Evolutionary conservation across 2,329 filamentous ascomycete genomes (phyloP).

Genomic region (Raffaelea ambrosiae): DNA sequence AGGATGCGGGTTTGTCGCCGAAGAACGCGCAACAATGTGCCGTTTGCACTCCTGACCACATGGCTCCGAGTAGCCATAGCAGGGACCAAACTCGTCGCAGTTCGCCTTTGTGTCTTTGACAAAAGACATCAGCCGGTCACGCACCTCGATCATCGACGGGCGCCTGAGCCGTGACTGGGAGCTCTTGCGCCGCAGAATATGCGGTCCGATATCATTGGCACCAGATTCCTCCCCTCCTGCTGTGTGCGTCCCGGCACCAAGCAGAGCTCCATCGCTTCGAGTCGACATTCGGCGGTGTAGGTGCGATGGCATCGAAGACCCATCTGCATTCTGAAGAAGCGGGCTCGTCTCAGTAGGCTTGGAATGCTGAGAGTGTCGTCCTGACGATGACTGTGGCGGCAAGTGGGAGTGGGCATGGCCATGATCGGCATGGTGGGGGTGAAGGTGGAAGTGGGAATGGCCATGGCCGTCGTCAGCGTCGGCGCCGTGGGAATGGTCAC

Average conservation of each 20-base stretch:
- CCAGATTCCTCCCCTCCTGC: no score
- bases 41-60: constrained; percentile 60
- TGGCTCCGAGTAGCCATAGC: constrained; percentile 56
- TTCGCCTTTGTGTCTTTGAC: constrained; percentile 56
- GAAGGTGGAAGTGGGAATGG: constrained; percentile 10
- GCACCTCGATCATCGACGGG: constrained; percentile 46
- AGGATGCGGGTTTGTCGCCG: constrained; percentile 15
- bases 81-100: constrained; percentile 52
- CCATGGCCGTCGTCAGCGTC: constrained; percentile 25
- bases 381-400: not conserved
- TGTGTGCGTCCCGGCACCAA: no score
- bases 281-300: constrained; percentile 17
- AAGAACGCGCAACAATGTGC: constrained; percentile 29
- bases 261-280: not conserved
- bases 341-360: constrained; percentile 38
- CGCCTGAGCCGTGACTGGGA: constrained; percentile 25
- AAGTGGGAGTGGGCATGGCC: not conserved
- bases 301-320: constrained; percentile 16
- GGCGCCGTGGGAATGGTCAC: constrained; percentile 64
- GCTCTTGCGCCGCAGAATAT: no score
- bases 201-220: no score
- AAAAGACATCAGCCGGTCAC: constrained; percentile 52
- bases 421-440: not conserved
- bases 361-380: not conserved
- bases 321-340: constrained; percentile 25